Conservation (phyloP, 2,329 filamentous ascomycete species). For the Teratosphaeria viscida region DNA sequence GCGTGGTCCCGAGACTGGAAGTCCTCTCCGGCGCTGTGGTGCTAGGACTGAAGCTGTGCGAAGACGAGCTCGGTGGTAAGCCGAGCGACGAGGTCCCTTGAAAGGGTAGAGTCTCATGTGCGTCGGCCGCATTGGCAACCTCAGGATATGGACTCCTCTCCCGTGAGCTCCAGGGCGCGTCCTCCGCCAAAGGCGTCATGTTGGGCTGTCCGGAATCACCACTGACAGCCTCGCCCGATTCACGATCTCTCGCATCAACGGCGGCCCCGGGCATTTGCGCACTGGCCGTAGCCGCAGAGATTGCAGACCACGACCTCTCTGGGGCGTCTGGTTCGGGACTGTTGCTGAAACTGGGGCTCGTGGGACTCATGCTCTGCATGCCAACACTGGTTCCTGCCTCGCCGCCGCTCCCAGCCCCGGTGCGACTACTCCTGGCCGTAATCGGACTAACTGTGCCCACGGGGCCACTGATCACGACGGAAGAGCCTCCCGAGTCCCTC, state of each 20-base stretch:
- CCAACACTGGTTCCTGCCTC: neutral
- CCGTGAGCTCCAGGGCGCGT: neutral
- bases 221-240: neutral
- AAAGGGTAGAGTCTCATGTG: neutral
- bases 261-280: neutral
- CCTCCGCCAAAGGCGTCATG: neutral
- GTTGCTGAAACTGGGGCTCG: neutral
- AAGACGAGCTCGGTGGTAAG: neutral
- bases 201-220: neutral
- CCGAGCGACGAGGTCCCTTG: neutral
- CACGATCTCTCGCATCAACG: neutral
- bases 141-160: neutral
- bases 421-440: slow-evolving; percentile 11
- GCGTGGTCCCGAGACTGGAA: slow-evolving; percentile 5
- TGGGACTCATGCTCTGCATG: slow-evolving; percentile 2
- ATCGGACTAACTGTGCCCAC: slow-evolving; percentile 16
- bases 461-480: neutral
- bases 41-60: neutral
- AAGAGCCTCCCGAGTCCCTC: slow-evolving; percentile 2
- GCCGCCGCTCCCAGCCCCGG: neutral
- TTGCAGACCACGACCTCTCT: neutral
- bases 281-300: neutral
- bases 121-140: neutral
- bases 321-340: neutral
- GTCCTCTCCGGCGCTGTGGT: neutral